Conservation (phyloP, 441 rosid genomes). For the Viola pubescens region DNA sequence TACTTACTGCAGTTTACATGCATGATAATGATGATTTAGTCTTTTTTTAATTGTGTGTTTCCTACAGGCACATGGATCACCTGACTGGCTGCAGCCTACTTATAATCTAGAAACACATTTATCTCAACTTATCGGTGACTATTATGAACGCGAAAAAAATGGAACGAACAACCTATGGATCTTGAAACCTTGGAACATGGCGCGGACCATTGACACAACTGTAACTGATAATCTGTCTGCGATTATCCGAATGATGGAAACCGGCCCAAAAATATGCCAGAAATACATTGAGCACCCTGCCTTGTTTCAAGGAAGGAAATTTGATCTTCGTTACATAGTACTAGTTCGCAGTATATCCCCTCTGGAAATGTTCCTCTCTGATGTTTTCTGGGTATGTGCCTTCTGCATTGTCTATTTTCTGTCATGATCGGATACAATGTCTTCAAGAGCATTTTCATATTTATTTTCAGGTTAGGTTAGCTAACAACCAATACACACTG, state of each 20-base stretch:
- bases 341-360: slow-evolving; percentile 70
- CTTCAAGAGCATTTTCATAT: not conserved
- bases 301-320: slow-evolving; percentile 72
- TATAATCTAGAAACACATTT: slow-evolving; percentile 78
- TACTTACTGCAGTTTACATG: not conserved
- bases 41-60: slow-evolving; percentile 14
- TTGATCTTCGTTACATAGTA: slow-evolving; percentile 78
- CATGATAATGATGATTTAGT: too few species aligned
- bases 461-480: slow-evolving; percentile 67
- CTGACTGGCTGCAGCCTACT: slow-evolving; percentile 84
- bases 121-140: slow-evolving; percentile 77
- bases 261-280: slow-evolving; percentile 98
- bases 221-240: slow-evolving; percentile 69
- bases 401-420: slow-evolving; percentile 1
- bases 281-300: slow-evolving; percentile 91
- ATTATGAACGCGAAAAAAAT: slow-evolving; percentile 49
- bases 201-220: slow-evolving; percentile 86
- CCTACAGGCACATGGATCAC: slow-evolving; percentile 68
- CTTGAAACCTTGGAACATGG: slow-evolving; percentile 99
- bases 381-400: slow-evolving; percentile 77
- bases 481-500: slow-evolving; percentile 75
- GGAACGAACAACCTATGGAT: slow-evolving; percentile 73
- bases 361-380: slow-evolving; percentile 67
- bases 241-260: slow-evolving; percentile 90
- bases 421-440: not conserved